Evolutionary conservation across 2,329 filamentous ascomycete species (phyloP), one percentile per base, ranked within the genome.

Genomic region (Exophiala phaeomuriformis): DNA sequence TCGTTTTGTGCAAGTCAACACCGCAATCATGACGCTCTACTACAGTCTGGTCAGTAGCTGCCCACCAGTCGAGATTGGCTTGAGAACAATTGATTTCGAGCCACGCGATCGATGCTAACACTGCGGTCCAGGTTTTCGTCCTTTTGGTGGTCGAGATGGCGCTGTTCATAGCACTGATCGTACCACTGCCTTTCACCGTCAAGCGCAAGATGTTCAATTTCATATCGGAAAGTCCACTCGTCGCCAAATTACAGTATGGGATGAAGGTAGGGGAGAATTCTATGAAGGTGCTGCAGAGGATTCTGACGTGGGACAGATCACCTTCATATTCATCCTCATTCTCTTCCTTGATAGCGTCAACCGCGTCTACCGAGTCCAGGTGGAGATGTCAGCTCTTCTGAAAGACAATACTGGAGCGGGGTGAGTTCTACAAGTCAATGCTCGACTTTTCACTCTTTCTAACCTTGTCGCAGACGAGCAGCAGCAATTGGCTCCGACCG

Each of bases 311-410:
- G 30, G 40, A 27, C 58, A 85, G 82, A 98, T 98, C 53, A 95
- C 90, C 1, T 98, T 98, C 70, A 91, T 98, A 69, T 98, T 98
- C 76, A 97, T 98, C 67, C 78, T 97, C 55, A 95, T 98, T 61
- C 85, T 98, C 61, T 98, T 98, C 75, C 82, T 97, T 66, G 93
- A 98, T 75, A 95, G 90, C 68, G 90, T 97, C 71, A 86, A 86
- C 72, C 88, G 93, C 61, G 93, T 98, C 67, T 98, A 96, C 73
- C 88, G 93, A 59, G 93, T 98, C 51, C 91, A 97, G 75, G 74
- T 93, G 60, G 93, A 98, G 75, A 78, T 97, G 53, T 76, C 83
- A 44, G 77, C 83, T 49, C 85, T 87, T 55, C 76, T 81, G 56
- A 89, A 93, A 67, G 77, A 80, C 61, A 70, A 72, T 39, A 68